Percentiles rank a stretch among this genome's conserved stretches.
phyloP scores from a whole-genome alignment of 305 asterid genomes.

The Caryopteris hybrid region DNA sequence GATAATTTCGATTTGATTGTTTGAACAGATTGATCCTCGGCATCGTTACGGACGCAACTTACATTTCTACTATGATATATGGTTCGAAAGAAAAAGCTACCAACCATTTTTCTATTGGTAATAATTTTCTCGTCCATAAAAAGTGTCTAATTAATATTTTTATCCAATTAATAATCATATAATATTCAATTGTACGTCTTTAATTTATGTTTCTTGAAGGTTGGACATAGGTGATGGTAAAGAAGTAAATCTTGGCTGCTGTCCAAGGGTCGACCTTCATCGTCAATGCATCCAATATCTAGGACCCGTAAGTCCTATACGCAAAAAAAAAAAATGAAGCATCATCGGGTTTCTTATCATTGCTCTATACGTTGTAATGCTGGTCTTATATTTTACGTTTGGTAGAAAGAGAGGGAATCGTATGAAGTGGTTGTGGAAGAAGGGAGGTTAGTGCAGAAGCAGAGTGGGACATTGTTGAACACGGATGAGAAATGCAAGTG shows the following conservation, averaged over 20 bases:
- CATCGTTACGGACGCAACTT: conserved; percentile 59
- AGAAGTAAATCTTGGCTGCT: conserved; percentile 30
- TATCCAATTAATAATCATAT: too few species aligned
- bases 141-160: too few species aligned
- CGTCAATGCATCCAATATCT: conserved; percentile 39
- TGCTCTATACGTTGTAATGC: too few species aligned
- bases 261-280: conserved; percentile 30
- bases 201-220: conserved; percentile 24
- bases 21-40: conserved; percentile 47
- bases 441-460: conserved; percentile 45
- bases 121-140: neutral
- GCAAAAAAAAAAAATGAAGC: too few species aligned
- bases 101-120: conserved; percentile 66
- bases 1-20: neutral
- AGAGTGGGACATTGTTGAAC: conserved; percentile 36
- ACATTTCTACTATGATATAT: conserved; percentile 43
- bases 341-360: too few species aligned
- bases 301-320: conserved; percentile 31
- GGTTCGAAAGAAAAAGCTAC: conserved; percentile 39
- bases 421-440: conserved; percentile 54
- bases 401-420: conserved; percentile 53
- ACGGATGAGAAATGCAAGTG: conserved; percentile 54
- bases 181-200: too few species aligned
- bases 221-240: conserved; percentile 49
- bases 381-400: neutral